Evolutionary conservation across 768 basidiomycete species (phyloP), one percentile per base, ranked within the genome.

Genomic region (Lactifluus piperatus): DNA sequence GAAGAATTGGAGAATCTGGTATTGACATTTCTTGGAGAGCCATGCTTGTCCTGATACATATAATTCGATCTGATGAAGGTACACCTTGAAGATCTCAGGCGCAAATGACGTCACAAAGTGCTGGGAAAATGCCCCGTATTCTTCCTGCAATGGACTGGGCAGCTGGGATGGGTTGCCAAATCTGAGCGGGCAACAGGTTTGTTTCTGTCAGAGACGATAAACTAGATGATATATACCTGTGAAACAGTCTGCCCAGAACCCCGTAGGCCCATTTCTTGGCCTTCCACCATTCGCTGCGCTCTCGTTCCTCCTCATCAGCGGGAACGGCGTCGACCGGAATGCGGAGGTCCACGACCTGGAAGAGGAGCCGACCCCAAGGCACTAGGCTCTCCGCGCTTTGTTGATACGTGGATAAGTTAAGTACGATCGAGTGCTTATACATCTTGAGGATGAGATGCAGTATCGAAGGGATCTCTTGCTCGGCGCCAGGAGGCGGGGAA

Each of bases 211-310:
- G 48, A 45, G 34, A 30, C 1, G 9, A n/a, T 10, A 14, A 3
- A 46, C 13, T 20, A 11, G 34, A 46, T 37, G 0, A 14, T 68
- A 6, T 68, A 6, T 55, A 85, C 80, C 86, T 79, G 66, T 87
- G 86, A 78, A 93, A 93, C 16, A 93, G 74, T 24, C 84, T 76
- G 36, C 88, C 87, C 8, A 95, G 75, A 37, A 82, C 83, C n/a
- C 79, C 81, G 68, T 86, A 93, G 0, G 92, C 89, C 93, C 92
- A 94, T 69, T 95, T 95, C 74, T 94, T 94, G 9, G 86, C 80
- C 68, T 85, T 86, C 88, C 91, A 91, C 92, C 93, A 95, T 66
- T 90, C 87, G 47, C 77, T 81, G 48, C 77, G 77, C 73, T 93
- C 90, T 36, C 88, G 76, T 16, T 87, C 86, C 5, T 91, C 87